Percentiles rank a stretch among this genome's conserved stretches.
phyloP scores from a whole-genome alignment of 106 monocot genomes.

The Apostasia shenzhenica region DNA sequence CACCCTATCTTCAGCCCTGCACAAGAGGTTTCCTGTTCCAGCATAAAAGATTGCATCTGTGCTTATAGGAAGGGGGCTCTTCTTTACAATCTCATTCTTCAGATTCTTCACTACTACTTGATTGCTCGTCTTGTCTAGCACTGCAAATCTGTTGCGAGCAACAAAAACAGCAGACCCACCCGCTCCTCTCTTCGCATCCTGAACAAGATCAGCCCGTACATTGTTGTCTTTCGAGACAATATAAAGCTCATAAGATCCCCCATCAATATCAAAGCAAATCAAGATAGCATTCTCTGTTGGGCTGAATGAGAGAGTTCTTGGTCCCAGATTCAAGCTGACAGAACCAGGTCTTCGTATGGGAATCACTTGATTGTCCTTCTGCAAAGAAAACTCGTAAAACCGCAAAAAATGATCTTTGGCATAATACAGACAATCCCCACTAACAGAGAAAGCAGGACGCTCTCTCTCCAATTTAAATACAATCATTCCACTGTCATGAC shows the following conservation, averaged over 20 bases:
- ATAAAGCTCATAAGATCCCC: conserved; percentile 53
- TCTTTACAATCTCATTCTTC: conserved; percentile 58
- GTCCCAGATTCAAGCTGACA: conserved; percentile 57
- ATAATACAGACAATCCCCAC: conserved; percentile 47
- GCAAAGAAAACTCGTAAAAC: conserved; percentile 49
- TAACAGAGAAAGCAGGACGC: conserved; percentile 56
- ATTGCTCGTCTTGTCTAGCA: conserved; percentile 48
- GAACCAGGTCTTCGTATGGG: conserved; percentile 52
- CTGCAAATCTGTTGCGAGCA: conserved; percentile 59
- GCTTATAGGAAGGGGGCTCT: conserved; percentile 38
- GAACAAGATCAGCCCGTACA: conserved; percentile 34
- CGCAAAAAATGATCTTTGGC: conserved; percentile 54
- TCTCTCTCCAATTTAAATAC: conserved; percentile 70
- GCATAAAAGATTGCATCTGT: conserved; percentile 61
- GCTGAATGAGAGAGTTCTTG: conserved; percentile 51
- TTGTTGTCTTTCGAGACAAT: conserved; percentile 31
- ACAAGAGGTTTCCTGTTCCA: conserved; percentile 53
- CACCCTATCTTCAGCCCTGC: conserved; percentile 48
- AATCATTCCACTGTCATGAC: conserved; percentile 75
- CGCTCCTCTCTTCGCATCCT: conserved; percentile 44
- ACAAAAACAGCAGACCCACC: conserved; percentile 54
- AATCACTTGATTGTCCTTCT: conserved; percentile 50
- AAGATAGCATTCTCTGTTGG: conserved; percentile 59
- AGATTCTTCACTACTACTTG: conserved; percentile 51
- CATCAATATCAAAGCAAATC: conserved; percentile 45